A percentile compares a stretch with the other conserved stretches of the same genome.
phyloP scores from a whole-genome alignment of 768 basidiomycete genomes.

The Boletus reticulatus region DNA sequence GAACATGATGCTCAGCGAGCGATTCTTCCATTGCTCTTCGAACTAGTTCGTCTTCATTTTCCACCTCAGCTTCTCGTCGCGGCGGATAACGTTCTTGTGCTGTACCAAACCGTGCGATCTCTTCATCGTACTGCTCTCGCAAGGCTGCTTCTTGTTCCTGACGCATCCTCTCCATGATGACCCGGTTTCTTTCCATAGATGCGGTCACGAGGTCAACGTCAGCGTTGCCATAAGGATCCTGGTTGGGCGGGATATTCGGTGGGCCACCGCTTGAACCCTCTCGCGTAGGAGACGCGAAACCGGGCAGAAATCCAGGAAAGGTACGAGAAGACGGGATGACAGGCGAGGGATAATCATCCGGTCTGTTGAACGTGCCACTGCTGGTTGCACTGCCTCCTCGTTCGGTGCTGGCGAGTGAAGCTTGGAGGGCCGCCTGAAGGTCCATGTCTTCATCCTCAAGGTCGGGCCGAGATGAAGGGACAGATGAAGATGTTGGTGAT shows the following conservation, averaged over 20 bases:
- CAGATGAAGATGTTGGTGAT: constrained; percentile 29
- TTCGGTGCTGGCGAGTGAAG: constrained; percentile 52
- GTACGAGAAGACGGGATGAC: constrained; percentile 28
- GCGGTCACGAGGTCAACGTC: constrained; percentile 56
- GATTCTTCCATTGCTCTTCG: constrained; percentile 40
- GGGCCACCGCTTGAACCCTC: constrained; percentile 10
- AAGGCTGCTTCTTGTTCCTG: constrained; percentile 67
- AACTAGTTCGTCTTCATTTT: constrained; percentile 57
- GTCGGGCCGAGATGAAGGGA: constrained; percentile 24
- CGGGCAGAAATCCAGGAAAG: constrained; percentile 23
- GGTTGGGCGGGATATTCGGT: constrained; percentile 27
- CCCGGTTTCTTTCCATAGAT: constrained; percentile 63
- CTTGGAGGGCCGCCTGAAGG: constrained; percentile 84
- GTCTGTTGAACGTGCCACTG: constrained; percentile 9
- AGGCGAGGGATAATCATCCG: constrained; percentile 18
- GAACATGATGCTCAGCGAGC: constrained; percentile 17
- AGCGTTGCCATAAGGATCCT: constrained; percentile 29
- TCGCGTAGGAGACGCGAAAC: constrained; percentile 10
- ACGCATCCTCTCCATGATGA: constrained; percentile 61
- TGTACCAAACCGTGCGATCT: constrained; percentile 28
- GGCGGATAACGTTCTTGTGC: constrained; percentile 7
- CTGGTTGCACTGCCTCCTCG: neutral
- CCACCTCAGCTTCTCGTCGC: constrained; percentile 14
- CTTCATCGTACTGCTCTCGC: constrained; percentile 52
- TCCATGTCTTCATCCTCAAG: constrained; percentile 86